A percentile compares a stretch with the other conserved stretches of the same genome.
These are phyloP conservation scores for Cercophora newfieldiana DNA, from an alignment of 495 filamentous ascomycete genomes.

Conservation along the genomic window DNA sequence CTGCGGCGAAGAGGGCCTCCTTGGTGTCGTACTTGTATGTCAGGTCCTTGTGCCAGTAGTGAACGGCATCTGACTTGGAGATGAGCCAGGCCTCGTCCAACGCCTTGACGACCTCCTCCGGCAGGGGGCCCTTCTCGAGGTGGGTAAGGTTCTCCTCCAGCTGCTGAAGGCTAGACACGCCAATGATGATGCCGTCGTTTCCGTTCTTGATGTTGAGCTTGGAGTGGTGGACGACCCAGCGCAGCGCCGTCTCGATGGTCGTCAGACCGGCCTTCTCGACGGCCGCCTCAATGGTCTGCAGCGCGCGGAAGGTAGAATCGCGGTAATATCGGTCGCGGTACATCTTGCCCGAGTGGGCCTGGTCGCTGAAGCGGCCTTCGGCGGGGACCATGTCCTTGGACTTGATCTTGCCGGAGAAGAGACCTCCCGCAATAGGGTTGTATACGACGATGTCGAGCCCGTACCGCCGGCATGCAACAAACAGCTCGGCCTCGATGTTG, in stretches of 20 bases:
- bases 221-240: conserved; percentile 81
- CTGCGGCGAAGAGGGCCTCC: conserved; percentile 60
- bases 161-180: conserved; percentile 72
- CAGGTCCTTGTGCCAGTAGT: conserved; percentile 78
- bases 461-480: conserved; percentile 79
- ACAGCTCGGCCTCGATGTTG: conserved; percentile 75
- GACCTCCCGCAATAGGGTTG: conserved; percentile 81
- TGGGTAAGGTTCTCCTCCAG: conserved; percentile 72
- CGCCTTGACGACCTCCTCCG: conserved; percentile 76
- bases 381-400: conserved; percentile 59
- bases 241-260: conserved; percentile 77
- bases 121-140: conserved; percentile 84
- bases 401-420: conserved; percentile 87
- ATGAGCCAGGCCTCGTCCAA: conserved; percentile 77
- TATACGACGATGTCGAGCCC: conserved; percentile 89
- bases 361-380: conserved; percentile 69
- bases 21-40: conserved; percentile 74
- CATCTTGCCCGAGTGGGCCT: conserved; percentile 51
- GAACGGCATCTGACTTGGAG: conserved; percentile 62
- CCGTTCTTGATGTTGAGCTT: conserved; percentile 71
- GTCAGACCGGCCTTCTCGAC: conserved; percentile 73
- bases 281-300: conserved; percentile 71
- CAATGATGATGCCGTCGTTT: conserved; percentile 80
- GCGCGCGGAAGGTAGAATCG: conserved; percentile 73
- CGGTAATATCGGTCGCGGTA: conserved; percentile 84